Base-by-base conservation (phyloP, 257 asterid species). In the Osmanthus fragrans region DNA sequence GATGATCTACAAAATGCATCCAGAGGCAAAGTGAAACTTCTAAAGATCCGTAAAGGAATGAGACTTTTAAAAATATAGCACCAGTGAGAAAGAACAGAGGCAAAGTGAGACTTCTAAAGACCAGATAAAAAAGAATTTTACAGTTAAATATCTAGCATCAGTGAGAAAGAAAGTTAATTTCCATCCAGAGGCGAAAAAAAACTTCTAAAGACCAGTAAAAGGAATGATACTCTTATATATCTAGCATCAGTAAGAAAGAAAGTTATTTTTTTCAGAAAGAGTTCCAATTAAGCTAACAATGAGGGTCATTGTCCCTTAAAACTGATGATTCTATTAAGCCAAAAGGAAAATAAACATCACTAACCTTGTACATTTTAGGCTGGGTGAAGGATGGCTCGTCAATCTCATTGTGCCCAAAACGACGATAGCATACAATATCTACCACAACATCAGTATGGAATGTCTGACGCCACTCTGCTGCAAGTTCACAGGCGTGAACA, bases 401-500 rank as follows among this genome's bases (percentile, higher is more conserved):
- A 83, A 91, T 92, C 81, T 94, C 98, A 84, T 94, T 94, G 87
- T 94, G 97, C 82, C 98, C 98, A 87, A 89, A 92, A 80, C 97
- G 92, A 78, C 98, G 97, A 72, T 94, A 94, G 79, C 98, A 94
- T 33, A 94, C 91, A 63, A 94, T 89, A 84, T 94, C 98, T 77
- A 94, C 97, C 85, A 92, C 97, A 69, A 92, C 98, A 82, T 94
- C 98, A 47, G 96, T 88, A 78, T 92, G 98, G 75, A 94, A 94
- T 27, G 88, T 92, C 87, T 94, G 98, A 73, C 98, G 93, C 98
- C 98, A 94, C 86, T 92, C 98, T 63, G 94, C 98, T 71, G 98
- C 97, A 84, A 94, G 98, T 87, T 94, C 98, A 73, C 97, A 94
- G 68, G 84, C 97, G 86, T 88, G 92, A 83, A 89, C 98, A 67